Evolutionary conservation across 2,329 filamentous ascomycete species (phyloP), one percentile per base, ranked within the genome.

Genomic region (Cytospora schulzeri): DNA sequence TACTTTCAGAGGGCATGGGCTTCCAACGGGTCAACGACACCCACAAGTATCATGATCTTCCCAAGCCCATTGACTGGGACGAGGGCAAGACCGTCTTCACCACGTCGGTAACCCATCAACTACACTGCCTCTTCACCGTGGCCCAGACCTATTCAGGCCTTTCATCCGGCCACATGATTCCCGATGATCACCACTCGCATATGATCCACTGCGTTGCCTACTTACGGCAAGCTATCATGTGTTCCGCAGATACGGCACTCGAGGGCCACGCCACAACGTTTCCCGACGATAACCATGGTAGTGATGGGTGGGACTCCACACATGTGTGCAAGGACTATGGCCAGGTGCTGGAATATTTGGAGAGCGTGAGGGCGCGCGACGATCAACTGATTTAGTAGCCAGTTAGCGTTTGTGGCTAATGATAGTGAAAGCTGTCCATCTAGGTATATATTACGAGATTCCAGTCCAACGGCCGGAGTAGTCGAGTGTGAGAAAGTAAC

Each of bases 191-290:
- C 70, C 77, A 80, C 70, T 80, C 77, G 76, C 79, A 81, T 71
- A 79, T 81, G 74, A 77, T 78, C 60, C 80, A 81, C 73, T 82
- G 80, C 73, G 79, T 81, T 70, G 77, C 79, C 68, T 81, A 81
- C 70, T 76, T 82, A 72, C 73, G 80, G 14, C 77, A 81, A 70
- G 77, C 77, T 48, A 77, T 82, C 65, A 76, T 81, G 75, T 81
- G 80, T 70, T 76, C 73, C 31, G 76, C 78, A 59, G 80, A 81
- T 66, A 79, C 78, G 65, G 78, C 79, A 1, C 71, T 81, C 54
- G 79, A 81, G 71, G 79, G 79, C 41, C 75, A 76, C 17, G 78
- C 80, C 70, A 81, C 79, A 2, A 81, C 79, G 1, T 81, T 81
- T 64, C 79, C 79, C 1, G 78, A 80, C 64, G 74, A 80, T 68